phyloP scores from a whole-genome alignment of 352 stramenopile genomes.

The Phytophthora agathidicida region DNA sequence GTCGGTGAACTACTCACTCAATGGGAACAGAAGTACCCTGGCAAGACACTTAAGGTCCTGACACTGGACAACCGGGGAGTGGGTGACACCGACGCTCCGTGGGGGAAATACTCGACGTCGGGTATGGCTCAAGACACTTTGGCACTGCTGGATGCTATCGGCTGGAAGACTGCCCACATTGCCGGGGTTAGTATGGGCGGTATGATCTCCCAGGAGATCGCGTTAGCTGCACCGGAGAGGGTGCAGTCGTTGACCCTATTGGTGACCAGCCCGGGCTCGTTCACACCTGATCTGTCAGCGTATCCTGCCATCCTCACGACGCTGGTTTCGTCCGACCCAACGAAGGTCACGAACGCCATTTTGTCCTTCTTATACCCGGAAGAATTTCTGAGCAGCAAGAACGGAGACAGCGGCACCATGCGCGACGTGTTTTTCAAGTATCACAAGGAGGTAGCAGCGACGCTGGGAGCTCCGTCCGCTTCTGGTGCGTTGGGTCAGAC shows the following conservation, averaged over 20 bases:
- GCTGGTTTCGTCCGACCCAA: conserved; percentile 39
- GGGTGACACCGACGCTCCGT: conserved; percentile 52
- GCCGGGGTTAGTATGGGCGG: conserved; percentile 71
- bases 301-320: conserved; percentile 44
- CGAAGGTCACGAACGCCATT: conserved; percentile 47
- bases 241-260: conserved; percentile 66
- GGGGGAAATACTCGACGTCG: conserved; percentile 61
- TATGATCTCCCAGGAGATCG: conserved; percentile 75
- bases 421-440: conserved; percentile 53
- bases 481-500: conserved; percentile 38
- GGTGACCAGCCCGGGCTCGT: conserved; percentile 62
- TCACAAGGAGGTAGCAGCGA: conserved; percentile 38
- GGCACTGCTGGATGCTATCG: conserved; percentile 57
- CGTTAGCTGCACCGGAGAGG: conserved; percentile 43
- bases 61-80: conserved; percentile 70
- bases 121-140: conserved; percentile 70
- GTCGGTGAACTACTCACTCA: conserved; percentile 40
- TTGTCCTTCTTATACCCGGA: conserved; percentile 66
- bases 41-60: conserved; percentile 44
- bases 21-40: conserved; percentile 17
- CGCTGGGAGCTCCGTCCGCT: conserved; percentile 20
- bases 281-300: conserved; percentile 36
- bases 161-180: conserved; percentile 58
- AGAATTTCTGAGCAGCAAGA: conserved; percentile 34
- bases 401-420: conserved; percentile 40